Evolutionary conservation across 2,329 filamentous ascomycete genomes (phyloP).

Genomic region (Cercospora citrullina): DNA sequence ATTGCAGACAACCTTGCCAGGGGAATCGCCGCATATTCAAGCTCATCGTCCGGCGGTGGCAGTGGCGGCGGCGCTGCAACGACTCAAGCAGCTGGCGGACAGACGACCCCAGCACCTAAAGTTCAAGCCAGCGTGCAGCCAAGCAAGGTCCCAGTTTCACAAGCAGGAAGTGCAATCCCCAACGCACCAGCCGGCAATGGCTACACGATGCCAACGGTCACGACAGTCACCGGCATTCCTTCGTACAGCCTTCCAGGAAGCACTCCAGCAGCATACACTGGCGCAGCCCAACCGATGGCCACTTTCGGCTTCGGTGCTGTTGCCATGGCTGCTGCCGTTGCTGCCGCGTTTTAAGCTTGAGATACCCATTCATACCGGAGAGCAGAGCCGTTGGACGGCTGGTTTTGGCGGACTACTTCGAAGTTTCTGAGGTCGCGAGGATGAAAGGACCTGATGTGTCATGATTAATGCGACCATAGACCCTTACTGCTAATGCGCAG

Average conservation of each 20-base stretch:
- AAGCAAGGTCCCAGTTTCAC: neutral
- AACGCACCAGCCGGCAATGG: neutral
- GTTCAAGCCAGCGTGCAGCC: slow-evolving; percentile 5
- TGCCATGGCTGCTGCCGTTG: slow-evolving; percentile 15
- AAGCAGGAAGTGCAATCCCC: slow-evolving; percentile 5
- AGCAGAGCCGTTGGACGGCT: neutral
- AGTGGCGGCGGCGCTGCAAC: neutral
- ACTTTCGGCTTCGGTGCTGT: slow-evolving; percentile 14
- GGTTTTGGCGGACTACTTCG: neutral
- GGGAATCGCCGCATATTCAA: slow-evolving; percentile 16
- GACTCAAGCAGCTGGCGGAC: neutral
- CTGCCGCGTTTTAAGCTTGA: slow-evolving; percentile 13
- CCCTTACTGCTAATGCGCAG: slow-evolving; percentile 10
- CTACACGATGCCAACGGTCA: slow-evolving; percentile 8
- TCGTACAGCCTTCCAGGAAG: slow-evolving; percentile 13
- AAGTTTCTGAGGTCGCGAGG: neutral
- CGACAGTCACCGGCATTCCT: slow-evolving; percentile 3
- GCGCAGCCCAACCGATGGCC: slow-evolving; percentile 15
- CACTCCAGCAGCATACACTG: slow-evolving; percentile 17
- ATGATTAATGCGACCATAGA: slow-evolving; percentile 15
- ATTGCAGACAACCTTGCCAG: slow-evolving; percentile 15
- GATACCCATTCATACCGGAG: neutral
- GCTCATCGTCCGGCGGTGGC: neutral
- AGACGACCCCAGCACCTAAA: neutral
- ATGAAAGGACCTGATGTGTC: slow-evolving; percentile 8